Evolutionary conservation across 768 basidiomycete genomes (phyloP).

Genomic region (Lyophyllum shimeji): DNA sequence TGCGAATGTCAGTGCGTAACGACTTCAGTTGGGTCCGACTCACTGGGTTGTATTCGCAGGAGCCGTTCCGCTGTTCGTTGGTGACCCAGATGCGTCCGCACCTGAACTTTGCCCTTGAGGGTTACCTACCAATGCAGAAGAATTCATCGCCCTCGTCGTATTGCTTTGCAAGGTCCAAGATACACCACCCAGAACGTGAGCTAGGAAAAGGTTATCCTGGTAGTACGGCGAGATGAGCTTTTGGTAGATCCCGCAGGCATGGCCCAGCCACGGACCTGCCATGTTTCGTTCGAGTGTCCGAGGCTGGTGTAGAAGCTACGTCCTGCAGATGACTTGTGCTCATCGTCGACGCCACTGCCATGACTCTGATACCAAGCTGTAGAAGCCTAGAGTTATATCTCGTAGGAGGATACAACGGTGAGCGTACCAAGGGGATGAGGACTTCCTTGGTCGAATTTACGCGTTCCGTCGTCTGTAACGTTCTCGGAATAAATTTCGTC

Average conservation of each 20-base stretch:
- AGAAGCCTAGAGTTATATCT: not conserved
- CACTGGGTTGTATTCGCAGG: slow-evolving; percentile 6
- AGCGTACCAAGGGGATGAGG: slow-evolving; percentile 76
- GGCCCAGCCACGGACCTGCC: slow-evolving; percentile 48
- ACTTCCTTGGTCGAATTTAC: slow-evolving; percentile 61
- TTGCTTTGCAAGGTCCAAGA: slow-evolving; percentile 70
- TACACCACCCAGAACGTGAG: slow-evolving; percentile 75
- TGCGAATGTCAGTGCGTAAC: not conserved
- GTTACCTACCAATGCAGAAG: slow-evolving; percentile 59
- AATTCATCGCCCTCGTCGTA: slow-evolving; percentile 68
- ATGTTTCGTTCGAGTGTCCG: slow-evolving; percentile 78
- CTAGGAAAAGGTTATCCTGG: slow-evolving; percentile 66
- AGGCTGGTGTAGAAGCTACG: slow-evolving; percentile 85
- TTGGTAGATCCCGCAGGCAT: not conserved
- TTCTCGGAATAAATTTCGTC: not conserved
- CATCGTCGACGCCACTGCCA: slow-evolving; percentile 60
- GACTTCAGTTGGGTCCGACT: not conserved
- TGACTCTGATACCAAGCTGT: slow-evolving; percentile 84
- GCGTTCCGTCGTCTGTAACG: slow-evolving; percentile 40
- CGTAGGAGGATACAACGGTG: not conserved
- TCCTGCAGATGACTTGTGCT: slow-evolving; percentile 44
- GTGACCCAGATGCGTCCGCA: not conserved
- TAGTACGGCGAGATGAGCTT: not conserved
- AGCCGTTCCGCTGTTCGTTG: not conserved
- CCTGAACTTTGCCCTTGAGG: slow-evolving; percentile 10